phyloP scores from a whole-genome alignment of 805 yeast species.

The Saturnispora besseyi region DNA sequence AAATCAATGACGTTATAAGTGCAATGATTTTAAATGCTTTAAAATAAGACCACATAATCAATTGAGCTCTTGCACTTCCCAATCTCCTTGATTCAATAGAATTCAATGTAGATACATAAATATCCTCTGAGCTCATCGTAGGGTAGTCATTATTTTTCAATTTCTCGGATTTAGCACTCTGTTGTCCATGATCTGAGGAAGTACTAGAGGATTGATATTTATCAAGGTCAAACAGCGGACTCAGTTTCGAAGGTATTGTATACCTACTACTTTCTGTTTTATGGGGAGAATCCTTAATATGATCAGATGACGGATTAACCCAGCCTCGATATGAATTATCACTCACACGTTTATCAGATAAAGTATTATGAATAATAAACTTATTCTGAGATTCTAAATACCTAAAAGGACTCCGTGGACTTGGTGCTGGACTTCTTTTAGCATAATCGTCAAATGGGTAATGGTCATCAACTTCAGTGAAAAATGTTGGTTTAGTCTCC shows the following conservation, averaged over 20 bases:
- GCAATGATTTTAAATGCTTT: constrained; percentile 18
- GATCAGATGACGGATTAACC: background rate
- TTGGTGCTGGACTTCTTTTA: background rate
- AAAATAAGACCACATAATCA: constrained; percentile 16
- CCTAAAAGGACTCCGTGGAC: background rate
- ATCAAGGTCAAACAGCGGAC: background rate
- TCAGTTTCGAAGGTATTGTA: background rate
- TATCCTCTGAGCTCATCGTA: background rate
- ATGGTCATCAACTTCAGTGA: constrained; percentile 17
- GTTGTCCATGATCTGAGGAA: background rate
- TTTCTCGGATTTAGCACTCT: background rate
- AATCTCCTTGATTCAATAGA: constrained; percentile 4
- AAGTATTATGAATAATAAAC: background rate
- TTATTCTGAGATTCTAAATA: background rate
- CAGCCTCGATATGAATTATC: background rate
- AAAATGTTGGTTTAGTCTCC: constrained; percentile 13
- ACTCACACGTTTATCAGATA: background rate
- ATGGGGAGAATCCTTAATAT: background rate
- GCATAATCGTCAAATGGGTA: background rate
- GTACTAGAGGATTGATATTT: background rate
- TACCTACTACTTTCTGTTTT: background rate
- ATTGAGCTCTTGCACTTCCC: constrained; percentile 5
- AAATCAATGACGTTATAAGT: constrained; percentile 19
- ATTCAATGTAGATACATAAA: background rate
- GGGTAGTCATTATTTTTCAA: background rate